These are phyloP conservation scores for Yamadazyma insecticola DNA, from an alignment of 805 yeast species.

Conservation along the genomic window DNA sequence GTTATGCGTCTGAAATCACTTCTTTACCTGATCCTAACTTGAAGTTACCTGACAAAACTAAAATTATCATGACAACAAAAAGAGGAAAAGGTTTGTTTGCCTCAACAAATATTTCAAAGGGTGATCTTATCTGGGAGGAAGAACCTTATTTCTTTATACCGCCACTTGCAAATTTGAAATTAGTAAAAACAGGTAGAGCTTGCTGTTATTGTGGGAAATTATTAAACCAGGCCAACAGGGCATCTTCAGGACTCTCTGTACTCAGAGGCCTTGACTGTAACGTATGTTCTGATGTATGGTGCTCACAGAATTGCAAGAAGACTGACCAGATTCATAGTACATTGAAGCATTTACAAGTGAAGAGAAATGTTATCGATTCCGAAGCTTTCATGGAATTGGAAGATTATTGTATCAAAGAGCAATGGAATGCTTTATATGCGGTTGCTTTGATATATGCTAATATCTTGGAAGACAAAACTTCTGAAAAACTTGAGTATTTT, in stretches of 20 bases:
- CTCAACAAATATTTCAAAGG: slow-evolving; percentile 40
- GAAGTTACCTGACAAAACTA: slow-evolving; percentile 39
- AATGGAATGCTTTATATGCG: slow-evolving; percentile 68
- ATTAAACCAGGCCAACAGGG: slow-evolving; percentile 17
- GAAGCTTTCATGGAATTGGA: slow-evolving; percentile 53
- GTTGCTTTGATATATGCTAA: slow-evolving; percentile 54
- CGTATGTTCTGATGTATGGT: slow-evolving; percentile 66
- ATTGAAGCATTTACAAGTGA: slow-evolving; percentile 49
- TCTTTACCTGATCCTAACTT: slow-evolving; percentile 46
- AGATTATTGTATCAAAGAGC: slow-evolving; percentile 56
- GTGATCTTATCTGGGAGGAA: slow-evolving; percentile 60
- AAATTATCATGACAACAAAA: slow-evolving; percentile 43
- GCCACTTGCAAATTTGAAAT: slow-evolving; percentile 58
- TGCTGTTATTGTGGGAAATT: slow-evolving; percentile 70
- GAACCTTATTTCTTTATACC: slow-evolving; percentile 57
- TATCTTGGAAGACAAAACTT: slow-evolving; percentile 38
- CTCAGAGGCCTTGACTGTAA: slow-evolving; percentile 59
- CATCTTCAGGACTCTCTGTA: slow-evolving; percentile 21
- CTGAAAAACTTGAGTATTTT: slow-evolving; percentile 42
- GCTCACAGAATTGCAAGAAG: slow-evolving; percentile 58
- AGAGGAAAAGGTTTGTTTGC: slow-evolving; percentile 64
- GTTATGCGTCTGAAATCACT: slow-evolving; percentile 51
- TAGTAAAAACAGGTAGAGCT: slow-evolving; percentile 58
- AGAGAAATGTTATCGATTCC: slow-evolving; percentile 37
- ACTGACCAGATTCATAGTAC: slow-evolving; percentile 48